Evolutionary conservation across 371 early-diverging fungal genomes (phyloP), one percentile per base, ranked within the genome.

Genomic region (Lichtheimia ramosa): DNA sequence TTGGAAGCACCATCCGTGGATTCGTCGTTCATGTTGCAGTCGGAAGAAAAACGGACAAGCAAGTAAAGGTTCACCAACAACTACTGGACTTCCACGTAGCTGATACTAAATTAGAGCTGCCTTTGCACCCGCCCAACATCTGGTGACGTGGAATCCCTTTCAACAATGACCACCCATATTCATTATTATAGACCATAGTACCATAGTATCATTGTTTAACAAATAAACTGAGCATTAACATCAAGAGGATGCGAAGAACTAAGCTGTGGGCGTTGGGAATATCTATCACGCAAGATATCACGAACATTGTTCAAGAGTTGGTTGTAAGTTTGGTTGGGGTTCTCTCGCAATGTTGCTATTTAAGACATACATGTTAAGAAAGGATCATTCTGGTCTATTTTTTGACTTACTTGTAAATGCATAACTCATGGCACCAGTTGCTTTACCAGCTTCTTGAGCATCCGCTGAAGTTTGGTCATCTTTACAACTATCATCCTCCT

Each of bases 381-480:
- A 8, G n/a, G 10, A 8, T 8, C 10, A 34, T 8, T 34, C 2
- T 34, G 6, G 2, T 2, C 6, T 34, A 5, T 54, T 48, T 85
- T 78, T 83, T 25, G 72, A 54, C 70, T 74, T 71, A 79, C 80
- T 67, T 3, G 66, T 87, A 14, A 96, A 85, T 0, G 95, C 93
- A 62, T 86, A 88, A 12, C 89, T 88, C 92, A 97, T 91, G 21
- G 97, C 97, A 23, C 97, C 92, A 3, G 73, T 75, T 34, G 75
- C 56, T 34, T 61, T 73, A 0, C 83, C 83, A 40, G 84, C 77
- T 59, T 82, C 83, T 15, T 71, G 68, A 20, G 95, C 83, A 76
- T 96, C 96, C 0, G 96, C 94, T 5, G 90, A 89, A 0, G 95
- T 95, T 66, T 96, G 95, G 62, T 81, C 83, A 66, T 97, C 98